Evolutionary conservation across 2,329 filamentous ascomycete species (phyloP).

Genomic region (Epicoccum sorghinum): DNA sequence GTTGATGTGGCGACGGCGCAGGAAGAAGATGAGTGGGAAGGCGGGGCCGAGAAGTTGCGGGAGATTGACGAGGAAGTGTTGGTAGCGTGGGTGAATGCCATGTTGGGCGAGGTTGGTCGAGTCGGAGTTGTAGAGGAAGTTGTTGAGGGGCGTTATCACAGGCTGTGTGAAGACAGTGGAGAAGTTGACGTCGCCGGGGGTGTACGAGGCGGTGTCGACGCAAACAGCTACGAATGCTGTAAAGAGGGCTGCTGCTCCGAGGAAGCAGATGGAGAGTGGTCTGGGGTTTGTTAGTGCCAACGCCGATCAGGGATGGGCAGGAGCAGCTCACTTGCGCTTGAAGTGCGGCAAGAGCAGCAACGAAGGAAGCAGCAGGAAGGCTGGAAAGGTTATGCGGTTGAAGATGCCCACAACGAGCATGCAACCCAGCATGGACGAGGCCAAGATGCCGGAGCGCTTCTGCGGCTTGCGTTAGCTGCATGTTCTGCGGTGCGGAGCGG

Average conservation of each 20-base stretch:
- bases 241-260: conserved; percentile 68
- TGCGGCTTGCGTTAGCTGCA: conserved; percentile 51
- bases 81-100: conserved; percentile 60
- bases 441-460: conserved; percentile 76
- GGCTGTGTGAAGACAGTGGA: conserved; percentile 64
- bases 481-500: conserved; percentile 25
- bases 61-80: conserved; percentile 58
- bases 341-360: conserved; percentile 87
- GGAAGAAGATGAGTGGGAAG: conserved; percentile 55
- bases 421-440: conserved; percentile 79
- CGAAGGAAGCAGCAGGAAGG: conserved; percentile 84
- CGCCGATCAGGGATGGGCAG: background rate
- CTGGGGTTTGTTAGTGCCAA: conserved; percentile 44
- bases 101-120: conserved; percentile 58
- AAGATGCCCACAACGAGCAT: conserved; percentile 87
- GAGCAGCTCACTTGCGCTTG: conserved; percentile 70
- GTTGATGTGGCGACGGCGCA: conserved; percentile 56
- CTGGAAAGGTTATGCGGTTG: conserved; percentile 96
- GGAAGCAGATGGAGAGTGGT: conserved; percentile 64
- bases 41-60: conserved; percentile 61
- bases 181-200: conserved; percentile 66
- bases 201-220: conserved; percentile 86
- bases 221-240: conserved; percentile 76
- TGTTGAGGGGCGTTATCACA: conserved; percentile 60
- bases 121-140: conserved; percentile 58